phyloP scores from a whole-genome alignment of 257 asterid genomes.

The Petunia secreta region DNA sequence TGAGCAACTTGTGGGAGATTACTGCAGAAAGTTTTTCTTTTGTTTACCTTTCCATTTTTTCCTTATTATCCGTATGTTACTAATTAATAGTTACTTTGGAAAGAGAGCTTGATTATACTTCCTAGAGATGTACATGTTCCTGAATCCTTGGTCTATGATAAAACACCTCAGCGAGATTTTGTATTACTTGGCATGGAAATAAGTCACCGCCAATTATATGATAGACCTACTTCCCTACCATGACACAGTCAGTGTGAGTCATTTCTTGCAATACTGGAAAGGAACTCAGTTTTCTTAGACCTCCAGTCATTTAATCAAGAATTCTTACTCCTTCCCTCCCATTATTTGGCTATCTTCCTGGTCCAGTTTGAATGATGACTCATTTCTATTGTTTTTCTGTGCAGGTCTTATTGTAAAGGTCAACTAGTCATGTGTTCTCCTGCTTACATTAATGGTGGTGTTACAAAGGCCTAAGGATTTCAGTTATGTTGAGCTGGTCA shows the following conservation, averaged over 20 bases:
- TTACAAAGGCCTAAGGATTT: background rate
- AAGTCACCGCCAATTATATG: background rate
- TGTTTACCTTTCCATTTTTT: background rate
- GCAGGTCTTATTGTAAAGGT: slow-evolving; percentile 5
- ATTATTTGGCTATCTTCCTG: background rate
- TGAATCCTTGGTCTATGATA: background rate
- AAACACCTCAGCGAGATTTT: background rate
- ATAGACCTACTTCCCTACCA: background rate
- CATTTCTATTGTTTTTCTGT: slow-evolving; percentile 9
- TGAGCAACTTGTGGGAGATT: background rate
- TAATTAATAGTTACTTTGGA: background rate
- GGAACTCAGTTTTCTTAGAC: background rate
- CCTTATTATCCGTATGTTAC: background rate
- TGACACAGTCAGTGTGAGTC: background rate
- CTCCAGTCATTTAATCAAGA: background rate
- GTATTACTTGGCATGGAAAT: background rate
- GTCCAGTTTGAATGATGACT: background rate
- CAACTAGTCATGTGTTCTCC: background rate
- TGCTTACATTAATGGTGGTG: background rate
- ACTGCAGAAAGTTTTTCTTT: background rate
- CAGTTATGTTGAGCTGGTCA: background rate
- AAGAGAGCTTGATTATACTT: background rate
- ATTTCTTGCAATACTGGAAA: background rate
- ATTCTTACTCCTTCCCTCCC: background rate
- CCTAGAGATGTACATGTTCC: background rate